Evolutionary conservation across 2,329 filamentous ascomycete species (phyloP).

Genomic region (Aquanectria penicillioides): DNA sequence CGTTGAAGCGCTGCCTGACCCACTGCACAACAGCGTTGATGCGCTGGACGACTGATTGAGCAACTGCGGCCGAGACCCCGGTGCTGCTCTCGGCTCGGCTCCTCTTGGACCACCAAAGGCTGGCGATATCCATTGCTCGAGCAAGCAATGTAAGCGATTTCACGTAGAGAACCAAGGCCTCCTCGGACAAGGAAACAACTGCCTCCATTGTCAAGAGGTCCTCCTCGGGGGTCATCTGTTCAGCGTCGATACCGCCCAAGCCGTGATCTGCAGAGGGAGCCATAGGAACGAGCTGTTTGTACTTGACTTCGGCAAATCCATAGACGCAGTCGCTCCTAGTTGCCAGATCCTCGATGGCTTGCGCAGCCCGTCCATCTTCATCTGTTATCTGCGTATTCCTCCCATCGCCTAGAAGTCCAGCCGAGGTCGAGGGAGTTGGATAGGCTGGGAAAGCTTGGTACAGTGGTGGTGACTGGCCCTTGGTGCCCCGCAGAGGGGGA

Average conservation of each 20-base stretch:
- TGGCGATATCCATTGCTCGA: constrained; percentile 95
- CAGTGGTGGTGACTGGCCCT: constrained; percentile 77
- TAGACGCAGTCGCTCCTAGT: constrained; percentile 96
- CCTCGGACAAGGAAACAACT: constrained; percentile 87
- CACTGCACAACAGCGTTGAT: constrained; percentile 97
- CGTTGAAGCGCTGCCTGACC: constrained; percentile 94
- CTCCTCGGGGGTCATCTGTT: constrained; percentile 66
- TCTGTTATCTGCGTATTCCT: constrained; percentile 68
- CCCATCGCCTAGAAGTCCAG: constrained; percentile 74
- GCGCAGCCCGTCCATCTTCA: constrained; percentile 82
- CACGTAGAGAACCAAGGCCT: constrained; percentile 94
- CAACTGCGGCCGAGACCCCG: constrained; percentile 51
- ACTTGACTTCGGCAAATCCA: constrained; percentile 98
- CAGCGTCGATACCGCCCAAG: constrained; percentile 69
- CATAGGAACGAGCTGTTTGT: constrained; percentile 92
- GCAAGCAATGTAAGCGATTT: constrained; percentile 91
- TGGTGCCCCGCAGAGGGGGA: constrained; percentile 70
- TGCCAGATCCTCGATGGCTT: constrained; percentile 89
- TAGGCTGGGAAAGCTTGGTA: constrained; percentile 89
- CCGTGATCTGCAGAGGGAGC: constrained; percentile 81
- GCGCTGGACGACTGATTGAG: constrained; percentile 68
- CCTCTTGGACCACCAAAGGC: constrained; percentile 88
- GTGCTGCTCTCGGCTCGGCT: constrained; percentile 69
- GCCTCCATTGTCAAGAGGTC: constrained; percentile 88
- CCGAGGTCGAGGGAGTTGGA: constrained; percentile 70